These are phyloP conservation scores for Thelephora terrestris DNA, from an alignment of 1,284 basidiomycete genomes.

Conservation along the genomic window DNA sequence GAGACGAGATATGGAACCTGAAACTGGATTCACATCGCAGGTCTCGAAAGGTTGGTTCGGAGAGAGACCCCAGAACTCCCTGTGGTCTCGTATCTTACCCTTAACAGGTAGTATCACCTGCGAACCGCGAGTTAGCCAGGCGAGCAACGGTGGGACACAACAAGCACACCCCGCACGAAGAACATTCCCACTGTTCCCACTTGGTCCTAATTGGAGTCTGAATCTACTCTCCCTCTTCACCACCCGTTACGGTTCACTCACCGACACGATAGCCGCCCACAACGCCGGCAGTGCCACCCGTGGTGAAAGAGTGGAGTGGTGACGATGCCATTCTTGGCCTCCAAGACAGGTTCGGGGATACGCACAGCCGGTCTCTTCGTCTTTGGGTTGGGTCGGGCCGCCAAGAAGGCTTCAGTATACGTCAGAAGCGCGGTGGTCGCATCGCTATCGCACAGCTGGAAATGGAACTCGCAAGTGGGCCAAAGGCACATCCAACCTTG, in stretches of 20 bases:
- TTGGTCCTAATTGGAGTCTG: slow-evolving; percentile 36
- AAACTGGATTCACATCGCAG: neutral
- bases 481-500: slow-evolving; percentile 54
- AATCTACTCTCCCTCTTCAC: neutral
- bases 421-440: slow-evolving; percentile 25
- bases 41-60: neutral
- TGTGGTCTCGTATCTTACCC: slow-evolving; percentile 23
- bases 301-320: slow-evolving; percentile 47
- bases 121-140: neutral
- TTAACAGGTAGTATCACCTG: slow-evolving; percentile 19
- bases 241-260: slow-evolving; percentile 19
- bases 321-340: slow-evolving; percentile 25
- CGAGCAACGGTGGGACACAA: neutral
- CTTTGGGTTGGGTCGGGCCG: slow-evolving; percentile 17
- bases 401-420: slow-evolving; percentile 40
- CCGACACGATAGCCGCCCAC: slow-evolving; percentile 67
- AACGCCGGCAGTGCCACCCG: slow-evolving; percentile 57
- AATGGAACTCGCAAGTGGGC: slow-evolving; percentile 45
- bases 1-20: neutral
- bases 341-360: slow-evolving; percentile 23
- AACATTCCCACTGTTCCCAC: slow-evolving; percentile 67
- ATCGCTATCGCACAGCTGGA: slow-evolving; percentile 25
- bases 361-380: slow-evolving; percentile 19
- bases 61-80: slow-evolving; percentile 29
- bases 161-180: slow-evolving; percentile 34